These are phyloP conservation scores for Batkoa obscura DNA, from an alignment of 371 early-diverging fungal genomes.

Conservation along the genomic window DNA sequence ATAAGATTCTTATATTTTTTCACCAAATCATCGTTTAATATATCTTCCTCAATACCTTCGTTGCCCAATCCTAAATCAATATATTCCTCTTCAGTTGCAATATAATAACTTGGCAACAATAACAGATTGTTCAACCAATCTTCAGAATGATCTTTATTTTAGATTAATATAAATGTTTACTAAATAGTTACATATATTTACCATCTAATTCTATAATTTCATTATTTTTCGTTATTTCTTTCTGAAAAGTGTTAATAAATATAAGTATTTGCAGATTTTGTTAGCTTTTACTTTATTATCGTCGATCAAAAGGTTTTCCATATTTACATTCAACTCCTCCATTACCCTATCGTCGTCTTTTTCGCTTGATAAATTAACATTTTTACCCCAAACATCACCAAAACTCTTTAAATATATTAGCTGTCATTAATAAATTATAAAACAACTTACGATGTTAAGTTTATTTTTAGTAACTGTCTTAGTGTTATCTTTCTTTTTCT, in stretches of 20 bases:
- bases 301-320: no score
- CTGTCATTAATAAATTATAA: background rate
- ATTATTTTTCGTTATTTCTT: no score
- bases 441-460: background rate
- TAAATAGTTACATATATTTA: background rate
- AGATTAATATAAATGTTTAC: background rate
- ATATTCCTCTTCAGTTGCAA: background rate
- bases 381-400: background rate
- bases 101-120: background rate
- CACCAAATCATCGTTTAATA: background rate
- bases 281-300: no score
- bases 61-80: no score
- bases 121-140: background rate
- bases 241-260: no score
- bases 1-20: background rate
- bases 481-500: background rate
- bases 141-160: background rate
- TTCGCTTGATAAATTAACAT: no score
- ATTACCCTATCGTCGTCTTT: no score
- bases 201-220: no score
- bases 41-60: background rate
- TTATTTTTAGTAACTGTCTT: background rate
- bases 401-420: background rate
- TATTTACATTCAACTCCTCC: no score
- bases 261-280: no score